Evolutionary conservation across 345 rosid species (phyloP), one percentile per base, ranked within the genome.

Genomic region (Gossypium thurberi): DNA sequence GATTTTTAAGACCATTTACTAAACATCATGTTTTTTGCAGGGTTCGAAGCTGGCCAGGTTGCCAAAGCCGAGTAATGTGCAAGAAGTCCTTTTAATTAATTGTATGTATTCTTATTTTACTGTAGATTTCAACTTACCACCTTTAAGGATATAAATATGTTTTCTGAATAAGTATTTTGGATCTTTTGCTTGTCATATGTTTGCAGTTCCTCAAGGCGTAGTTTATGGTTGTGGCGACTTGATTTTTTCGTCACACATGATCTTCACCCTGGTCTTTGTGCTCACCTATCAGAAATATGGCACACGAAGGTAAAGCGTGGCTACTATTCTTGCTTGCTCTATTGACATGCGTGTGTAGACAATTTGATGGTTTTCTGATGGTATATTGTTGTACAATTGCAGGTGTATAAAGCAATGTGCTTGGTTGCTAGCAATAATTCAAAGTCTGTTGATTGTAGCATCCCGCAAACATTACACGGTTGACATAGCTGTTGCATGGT

Each of bases 221-320:
- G 44, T 88, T 10, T 90, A 86, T 82, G 93, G 94, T 21, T 92
- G 98, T 76, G 98, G 98, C 44, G 98, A 92, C 83, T 71, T 92
- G 85, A 90, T 92, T 42, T 92, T 92, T 79, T 92, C 98, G 59
- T 92, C 98, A n/a, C 98, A 92, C 85, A 92, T 86, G 85, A 92
- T 89, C 78, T 90, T 92, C 69, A 84, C 86, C 21, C 77, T 92
- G 14, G 90, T 85, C n/a, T 92, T 92, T 78, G 93, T 90, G 53
- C 88, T 81, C 56, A 83, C 93, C 13, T 92, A 87, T 80, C 91
- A 89, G 76, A 88, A 85, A 79, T 84, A 87, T 70, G 97, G 96
- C 69, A 77, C 83, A 50, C 69, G 57, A 80, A 89, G 93, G 98
- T 90, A 83, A 75, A 52, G 7, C 26, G 4, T 73, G 15, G 21